These are phyloP conservation scores for Aspergillus piperis DNA, from an alignment of 2,329 filamentous ascomycete species.

Conservation along the genomic window DNA sequence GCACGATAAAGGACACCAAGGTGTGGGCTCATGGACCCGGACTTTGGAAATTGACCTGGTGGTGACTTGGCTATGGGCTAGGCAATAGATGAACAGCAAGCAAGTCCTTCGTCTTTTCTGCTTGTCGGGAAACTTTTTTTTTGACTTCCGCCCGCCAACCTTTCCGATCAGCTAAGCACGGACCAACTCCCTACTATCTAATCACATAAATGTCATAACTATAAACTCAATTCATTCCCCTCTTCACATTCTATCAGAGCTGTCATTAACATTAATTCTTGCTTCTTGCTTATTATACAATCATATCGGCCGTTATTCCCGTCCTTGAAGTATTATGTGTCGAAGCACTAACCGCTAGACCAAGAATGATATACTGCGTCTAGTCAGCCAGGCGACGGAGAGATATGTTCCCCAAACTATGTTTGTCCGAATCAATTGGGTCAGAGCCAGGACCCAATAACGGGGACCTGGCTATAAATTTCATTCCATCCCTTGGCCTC, in stretches of 20 bases:
- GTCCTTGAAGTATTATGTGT: no score
- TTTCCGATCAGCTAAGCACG: neutral
- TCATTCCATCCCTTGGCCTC: constrained; percentile 77
- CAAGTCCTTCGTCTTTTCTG: neutral
- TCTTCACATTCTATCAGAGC: neutral
- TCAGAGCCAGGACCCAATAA: constrained; percentile 56
- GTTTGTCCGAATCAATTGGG: no score
- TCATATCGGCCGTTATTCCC: neutral
- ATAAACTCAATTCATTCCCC: no score
- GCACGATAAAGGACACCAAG: neutral
- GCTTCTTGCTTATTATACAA: neutral
- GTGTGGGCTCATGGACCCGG: constrained; percentile 6
- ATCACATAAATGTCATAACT: no score
- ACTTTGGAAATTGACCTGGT: neutral
- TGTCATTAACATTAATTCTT: constrained; percentile 2
- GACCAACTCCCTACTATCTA: neutral
- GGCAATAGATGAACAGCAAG: neutral
- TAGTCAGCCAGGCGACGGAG: no score
- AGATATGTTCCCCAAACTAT: neutral
- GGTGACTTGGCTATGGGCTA: no score
- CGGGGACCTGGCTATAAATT: constrained; percentile 64
- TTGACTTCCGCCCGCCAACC: neutral
- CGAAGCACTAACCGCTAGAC: no score
- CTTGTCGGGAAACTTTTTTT: neutral
- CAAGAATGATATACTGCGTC: no score